These are phyloP conservation scores for Ceriops zippeliana DNA, from an alignment of 345 rosid species.

Conservation along the genomic window DNA sequence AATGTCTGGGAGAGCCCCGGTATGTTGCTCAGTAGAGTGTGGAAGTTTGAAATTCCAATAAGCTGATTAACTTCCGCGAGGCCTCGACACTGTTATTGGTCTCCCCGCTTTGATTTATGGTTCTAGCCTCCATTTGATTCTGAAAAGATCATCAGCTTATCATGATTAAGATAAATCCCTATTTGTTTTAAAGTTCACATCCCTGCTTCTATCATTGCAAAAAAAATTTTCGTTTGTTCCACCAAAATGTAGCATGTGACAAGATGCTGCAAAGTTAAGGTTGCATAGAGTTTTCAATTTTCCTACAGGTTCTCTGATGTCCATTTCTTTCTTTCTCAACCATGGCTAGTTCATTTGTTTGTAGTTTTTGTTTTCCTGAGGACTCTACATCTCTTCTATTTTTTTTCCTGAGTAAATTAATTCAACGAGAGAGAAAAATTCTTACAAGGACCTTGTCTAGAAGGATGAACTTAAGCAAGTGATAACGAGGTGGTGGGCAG, in stretches of 20 bases:
- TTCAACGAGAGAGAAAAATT: too few relatives aligned
- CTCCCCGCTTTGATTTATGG: conserved; percentile 20
- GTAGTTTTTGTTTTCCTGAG: too few relatives aligned
- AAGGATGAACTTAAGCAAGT: too few relatives aligned
- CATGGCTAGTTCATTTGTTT: too few relatives aligned
- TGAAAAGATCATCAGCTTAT: conserved; percentile 5
- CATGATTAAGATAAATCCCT: conserved; percentile 12
- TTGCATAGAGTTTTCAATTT: too few relatives aligned
- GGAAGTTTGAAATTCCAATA: background rate
- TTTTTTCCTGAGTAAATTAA: too few relatives aligned
- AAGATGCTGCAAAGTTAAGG: background rate
- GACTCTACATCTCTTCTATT: too few relatives aligned
- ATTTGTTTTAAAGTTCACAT: conserved; percentile 7
- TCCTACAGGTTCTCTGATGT: too few relatives aligned
- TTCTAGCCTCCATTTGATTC: conserved; percentile 8
- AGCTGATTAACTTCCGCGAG: conserved; percentile 12
- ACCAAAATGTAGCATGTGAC: conserved; percentile 18
- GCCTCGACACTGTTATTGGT: conserved; percentile 12
- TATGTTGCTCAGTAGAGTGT: conserved; percentile 23
- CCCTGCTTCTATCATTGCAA: background rate
- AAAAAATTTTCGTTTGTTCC: background rate
- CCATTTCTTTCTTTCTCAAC: too few relatives aligned
- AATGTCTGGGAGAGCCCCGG: conserved; percentile 55
- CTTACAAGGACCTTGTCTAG: too few relatives aligned
- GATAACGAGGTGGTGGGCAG: too few relatives aligned